Base-by-base conservation (phyloP, 768 basidiomycete species). In the Pholiota conissans region DNA sequence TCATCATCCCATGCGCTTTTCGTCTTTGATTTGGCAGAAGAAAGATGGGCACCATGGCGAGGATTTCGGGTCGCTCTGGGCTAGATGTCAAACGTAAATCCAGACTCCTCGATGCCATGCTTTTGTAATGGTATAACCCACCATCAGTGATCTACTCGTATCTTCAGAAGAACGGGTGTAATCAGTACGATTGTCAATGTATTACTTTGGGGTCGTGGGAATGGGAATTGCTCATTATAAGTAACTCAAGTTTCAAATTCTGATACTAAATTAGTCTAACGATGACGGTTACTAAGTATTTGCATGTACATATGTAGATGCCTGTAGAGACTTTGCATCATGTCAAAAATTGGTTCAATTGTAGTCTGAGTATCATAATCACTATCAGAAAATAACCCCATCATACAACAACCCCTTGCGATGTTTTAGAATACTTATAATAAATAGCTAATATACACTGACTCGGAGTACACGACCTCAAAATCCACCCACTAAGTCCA, bases 31-130 rank as follows among this genome's bases (percentile, higher is more conserved):
- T 69, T 69, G 48, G 57, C 63, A 0, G 68, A 67, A 32, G 63
- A 34, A n/a, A 65, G 59, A 34, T 69, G 68, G 10, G 56, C 56
- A 37, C 46, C 52, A 49, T 39, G 58, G 30, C 66, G 66, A 35
- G 57, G 63, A 20, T 50, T 51, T 45, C 61, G 61, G 29, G 56
- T 32, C 7, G 63, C 65, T 57, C 67, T 66, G 24, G 68, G 68
- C 68, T 69, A 51, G n/a, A 46, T 8, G 34, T 40, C 1, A 20
- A 57, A 27, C 32, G 14, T 29, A 24, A 8, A 10, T 5, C 6
- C 50, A 16, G 27, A 32, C 5, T 29, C 24, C 16, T 27, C 27
- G 9, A 24, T 20, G 14, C 10, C n/a, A 26, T 14, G 35, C 32
- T 29, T 20, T 34, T 18, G 24, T 16, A 20, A 14, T 22, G n/a